These are phyloP conservation scores for Rutidosis leptorrhynchoides DNA, from an alignment of 129 eudicot genomes.

Conservation along the genomic window DNA sequence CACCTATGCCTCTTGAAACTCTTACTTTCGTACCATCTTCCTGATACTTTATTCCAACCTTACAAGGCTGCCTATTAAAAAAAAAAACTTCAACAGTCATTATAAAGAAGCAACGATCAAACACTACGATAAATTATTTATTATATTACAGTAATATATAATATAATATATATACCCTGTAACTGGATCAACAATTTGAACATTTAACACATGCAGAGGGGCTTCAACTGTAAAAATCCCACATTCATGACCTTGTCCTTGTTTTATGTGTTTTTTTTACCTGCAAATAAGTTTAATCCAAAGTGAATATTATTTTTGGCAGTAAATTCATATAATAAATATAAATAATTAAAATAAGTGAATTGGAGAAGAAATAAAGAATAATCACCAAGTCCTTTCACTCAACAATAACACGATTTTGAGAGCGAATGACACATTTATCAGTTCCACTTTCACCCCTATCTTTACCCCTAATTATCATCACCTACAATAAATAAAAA, in stretches of 20 bases:
- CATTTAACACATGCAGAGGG: too few relatives aligned
- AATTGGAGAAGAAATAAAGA: neutral
- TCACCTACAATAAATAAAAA: conserved; percentile 67
- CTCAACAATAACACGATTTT: conserved; percentile 81
- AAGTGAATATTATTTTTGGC: neutral
- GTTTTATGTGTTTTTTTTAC: conserved; percentile 96
- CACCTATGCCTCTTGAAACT: too few relatives aligned
- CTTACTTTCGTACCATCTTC: too few relatives aligned
- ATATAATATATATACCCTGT: conserved; percentile 52
- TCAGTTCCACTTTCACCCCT: too few relatives aligned
- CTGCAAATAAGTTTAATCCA: conserved; percentile 33
- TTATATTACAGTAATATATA: too few relatives aligned
- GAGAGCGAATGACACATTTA: too few relatives aligned
- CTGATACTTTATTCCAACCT: too few relatives aligned
- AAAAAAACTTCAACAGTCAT: conserved; percentile 14
- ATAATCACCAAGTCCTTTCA: conserved; percentile 78
- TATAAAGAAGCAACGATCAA: neutral
- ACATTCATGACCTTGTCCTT: conserved; percentile 99
- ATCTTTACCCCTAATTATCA: too few relatives aligned
- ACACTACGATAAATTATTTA: too few relatives aligned
- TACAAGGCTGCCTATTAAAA: conserved; percentile 65
- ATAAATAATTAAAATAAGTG: neutral
- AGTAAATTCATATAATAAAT: neutral
- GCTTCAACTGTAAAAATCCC: conserved; percentile 97
- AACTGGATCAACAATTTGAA: too few relatives aligned